Evolutionary conservation across 805 yeast genomes (phyloP), one percentile per base, ranked within the genome.

Genomic region (Blastobotrys attinorum): DNA sequence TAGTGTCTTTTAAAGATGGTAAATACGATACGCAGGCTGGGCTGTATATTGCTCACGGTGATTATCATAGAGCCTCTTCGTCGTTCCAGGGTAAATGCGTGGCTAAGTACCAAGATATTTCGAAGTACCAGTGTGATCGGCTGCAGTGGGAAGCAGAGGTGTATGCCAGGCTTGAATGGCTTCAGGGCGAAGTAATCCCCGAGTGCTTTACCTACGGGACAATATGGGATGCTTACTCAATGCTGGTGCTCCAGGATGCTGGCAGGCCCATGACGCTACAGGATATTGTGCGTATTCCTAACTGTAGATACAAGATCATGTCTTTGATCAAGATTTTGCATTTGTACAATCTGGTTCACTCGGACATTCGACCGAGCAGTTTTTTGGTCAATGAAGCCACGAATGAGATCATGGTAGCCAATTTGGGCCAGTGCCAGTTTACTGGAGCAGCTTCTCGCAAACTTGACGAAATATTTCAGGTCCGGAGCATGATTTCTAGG

Each of bases 111-210:
- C 36, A 32, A 11, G 36, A 32, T 17, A 17, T 32, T n/a, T 32
- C 36, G 22, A 32, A 32, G 21, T 10, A 32, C 6, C 6, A 15
- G 20, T 13, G 18, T 4, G 36, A 32, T 22, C 10, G 13, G 36
- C 21, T 32, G 21, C 36, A 37, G n/a, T 37, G 39, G 39, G 39
- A 37, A 22, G 27, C 16, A 11, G 39, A 37, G 27, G 21, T 37
- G 18, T 37, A 37, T n/a, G n/a, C 31, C 21, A n/a, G 39, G 11
- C 6, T 37, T 5, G 18, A 37, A 13, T 6, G 23, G 17, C 13
- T 22, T 2, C 39, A 37, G 27, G 39, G 39, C 4, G 21, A 6
- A 4, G n/a, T 37, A 3, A 22, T 37, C 11, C 39, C 39, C n/a
- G 11, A 22, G 17, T 37, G 39, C 27, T 17, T 37, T 29, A n/a